Conservation (phyloP, 176 grass and related monocot genomes). For the Luzula sylvatica region DNA sequence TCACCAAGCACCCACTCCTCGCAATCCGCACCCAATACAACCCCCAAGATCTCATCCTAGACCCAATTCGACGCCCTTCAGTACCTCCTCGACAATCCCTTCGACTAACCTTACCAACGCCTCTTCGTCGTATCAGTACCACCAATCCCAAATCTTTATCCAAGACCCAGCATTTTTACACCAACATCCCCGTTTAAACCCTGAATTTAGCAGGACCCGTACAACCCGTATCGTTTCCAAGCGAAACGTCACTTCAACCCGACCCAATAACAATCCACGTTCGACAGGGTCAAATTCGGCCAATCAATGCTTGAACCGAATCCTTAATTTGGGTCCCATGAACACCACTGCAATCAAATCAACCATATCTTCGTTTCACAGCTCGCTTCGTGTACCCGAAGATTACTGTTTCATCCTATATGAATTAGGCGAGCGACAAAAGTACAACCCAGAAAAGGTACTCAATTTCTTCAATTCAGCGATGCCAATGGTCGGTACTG, state of each 20-base stretch:
- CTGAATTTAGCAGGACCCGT: slow-evolving; percentile 65
- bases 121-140: slow-evolving; percentile 18
- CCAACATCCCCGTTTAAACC: slow-evolving; percentile 27
- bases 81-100: background rate
- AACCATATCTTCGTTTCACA: slow-evolving; percentile 27
- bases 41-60: slow-evolving; percentile 5
- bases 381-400: slow-evolving; percentile 39
- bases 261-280: slow-evolving; percentile 18
- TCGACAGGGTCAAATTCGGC: slow-evolving; percentile 26
- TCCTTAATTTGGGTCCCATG: slow-evolving; percentile 38
- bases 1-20: slow-evolving; percentile 3
- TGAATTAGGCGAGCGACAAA: slow-evolving; percentile 46
- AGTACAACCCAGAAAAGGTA: slow-evolving; percentile 26
- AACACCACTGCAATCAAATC: slow-evolving; percentile 24
- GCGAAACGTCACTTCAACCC: slow-evolving; percentile 34
- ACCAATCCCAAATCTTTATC: slow-evolving; percentile 30
- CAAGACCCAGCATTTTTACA: slow-evolving; percentile 15
- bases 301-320: slow-evolving; percentile 40
- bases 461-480: slow-evolving; percentile 54
- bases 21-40: slow-evolving; percentile 6
- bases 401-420: slow-evolving; percentile 71
- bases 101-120: background rate
- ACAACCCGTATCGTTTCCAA: slow-evolving; percentile 79
- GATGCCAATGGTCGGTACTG: slow-evolving; percentile 39
- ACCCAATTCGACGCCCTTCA: background rate